Percentiles rank a stretch among this genome's conserved stretches.
Conservation (phyloP, 768 basidiomycete genomes). For the Boletus rubroflammeus region DNA sequence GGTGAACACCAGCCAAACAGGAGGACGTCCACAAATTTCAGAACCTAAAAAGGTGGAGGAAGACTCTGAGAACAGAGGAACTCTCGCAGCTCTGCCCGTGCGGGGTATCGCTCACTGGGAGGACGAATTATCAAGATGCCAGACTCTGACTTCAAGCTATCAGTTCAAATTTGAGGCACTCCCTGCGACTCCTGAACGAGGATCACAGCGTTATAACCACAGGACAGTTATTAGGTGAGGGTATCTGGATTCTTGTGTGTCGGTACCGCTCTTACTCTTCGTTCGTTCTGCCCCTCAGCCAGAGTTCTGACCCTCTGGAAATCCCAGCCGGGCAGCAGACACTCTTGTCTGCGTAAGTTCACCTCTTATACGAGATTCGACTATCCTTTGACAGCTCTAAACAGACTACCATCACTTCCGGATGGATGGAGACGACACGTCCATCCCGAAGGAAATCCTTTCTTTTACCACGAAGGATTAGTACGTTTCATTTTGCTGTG, state of each 20-base stretch:
- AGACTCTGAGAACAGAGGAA: neutral
- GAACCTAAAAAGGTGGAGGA: neutral
- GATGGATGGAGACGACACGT: constrained; percentile 9
- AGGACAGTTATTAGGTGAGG: neutral
- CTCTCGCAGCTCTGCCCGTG: constrained; percentile 7
- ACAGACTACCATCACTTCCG: neutral
- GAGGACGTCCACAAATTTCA: neutral
- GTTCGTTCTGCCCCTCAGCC: neutral
- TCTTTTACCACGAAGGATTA: constrained; percentile 14
- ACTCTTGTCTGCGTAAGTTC: constrained; percentile 8
- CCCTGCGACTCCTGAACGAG: constrained; percentile 7
- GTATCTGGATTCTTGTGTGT: neutral
- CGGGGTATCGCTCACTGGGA: neutral
- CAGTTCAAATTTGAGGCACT: neutral
- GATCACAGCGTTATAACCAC: constrained; percentile 9
- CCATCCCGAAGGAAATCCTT: constrained; percentile 12
- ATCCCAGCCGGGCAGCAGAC: constrained; percentile 8
- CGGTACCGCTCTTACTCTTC: neutral
- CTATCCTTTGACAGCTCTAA: neutral
- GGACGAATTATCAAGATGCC: neutral
- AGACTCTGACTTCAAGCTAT: neutral
- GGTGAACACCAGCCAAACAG: too few relatives aligned
- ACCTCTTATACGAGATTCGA: neutral
- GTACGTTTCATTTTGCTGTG: neutral
- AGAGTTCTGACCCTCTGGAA: neutral